phyloP scores from a whole-genome alignment of 148 eudicot species.

The Rheum nobile region DNA sequence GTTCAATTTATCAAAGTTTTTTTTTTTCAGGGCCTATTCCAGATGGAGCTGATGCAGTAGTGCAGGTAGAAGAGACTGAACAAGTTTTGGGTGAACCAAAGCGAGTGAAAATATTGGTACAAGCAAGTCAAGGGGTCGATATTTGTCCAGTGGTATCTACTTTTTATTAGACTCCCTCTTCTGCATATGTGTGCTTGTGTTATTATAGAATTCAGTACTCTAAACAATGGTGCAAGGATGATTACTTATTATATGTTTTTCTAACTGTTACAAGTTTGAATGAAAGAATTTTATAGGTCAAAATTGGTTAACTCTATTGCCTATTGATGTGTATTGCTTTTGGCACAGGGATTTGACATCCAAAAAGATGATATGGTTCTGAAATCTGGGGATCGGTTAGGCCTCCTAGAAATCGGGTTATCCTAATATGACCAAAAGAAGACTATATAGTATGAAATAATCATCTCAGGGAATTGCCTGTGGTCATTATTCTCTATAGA shows the following conservation, averaged over 20 bases:
- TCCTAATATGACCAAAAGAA: background rate
- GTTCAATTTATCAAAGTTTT: background rate
- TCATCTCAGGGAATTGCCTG: background rate
- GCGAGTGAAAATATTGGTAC: slow-evolving; percentile 57
- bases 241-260: background rate
- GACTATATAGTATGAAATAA: background rate
- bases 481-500: slow-evolving; percentile 30
- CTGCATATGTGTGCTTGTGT: background rate
- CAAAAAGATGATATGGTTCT: slow-evolving; percentile 55
- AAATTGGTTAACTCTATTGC: background rate
- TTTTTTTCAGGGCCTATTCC: slow-evolving; percentile 66
- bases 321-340: background rate
- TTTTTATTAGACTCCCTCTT: slow-evolving; percentile 1
- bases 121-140: slow-evolving; percentile 56
- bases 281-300: background rate
- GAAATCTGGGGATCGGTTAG: slow-evolving; percentile 62
- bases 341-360: slow-evolving; percentile 67
- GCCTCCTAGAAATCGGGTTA: slow-evolving; percentile 82
- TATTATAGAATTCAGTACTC: background rate
- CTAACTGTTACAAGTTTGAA: background rate
- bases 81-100: slow-evolving; percentile 28
- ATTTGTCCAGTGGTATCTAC: slow-evolving; percentile 60
- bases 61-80: slow-evolving; percentile 86
- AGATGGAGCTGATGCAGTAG: slow-evolving; percentile 87
- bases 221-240: background rate